Evolutionary conservation across 129 eudicot genomes (phyloP).

Genomic region (Helianthus tuberosus): DNA sequence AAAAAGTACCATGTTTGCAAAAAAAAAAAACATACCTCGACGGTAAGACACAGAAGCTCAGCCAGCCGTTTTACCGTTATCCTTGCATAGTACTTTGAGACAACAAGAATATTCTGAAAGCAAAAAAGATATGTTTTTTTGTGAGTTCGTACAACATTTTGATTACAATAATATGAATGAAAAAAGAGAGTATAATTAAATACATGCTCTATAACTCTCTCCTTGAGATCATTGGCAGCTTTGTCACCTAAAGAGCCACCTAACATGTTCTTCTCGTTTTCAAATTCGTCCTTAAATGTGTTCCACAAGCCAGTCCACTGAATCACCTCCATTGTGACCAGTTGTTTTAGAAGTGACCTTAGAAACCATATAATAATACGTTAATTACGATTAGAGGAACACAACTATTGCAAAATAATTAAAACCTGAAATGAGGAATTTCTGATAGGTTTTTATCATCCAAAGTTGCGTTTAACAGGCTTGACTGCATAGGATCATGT

Average conservation of each 20-base stretch:
- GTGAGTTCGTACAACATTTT: neutral
- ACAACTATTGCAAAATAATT: neutral
- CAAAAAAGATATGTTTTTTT: neutral
- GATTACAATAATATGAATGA: neutral
- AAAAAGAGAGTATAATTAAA: slow-evolving; percentile 5
- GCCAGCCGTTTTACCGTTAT: slow-evolving; percentile 85
- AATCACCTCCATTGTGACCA: slow-evolving; percentile 89
- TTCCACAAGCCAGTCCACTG: slow-evolving; percentile 89
- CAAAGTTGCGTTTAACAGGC: slow-evolving; percentile 88
- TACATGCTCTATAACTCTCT: slow-evolving; percentile 95
- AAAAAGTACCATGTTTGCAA: neutral
- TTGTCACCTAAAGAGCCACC: slow-evolving; percentile 91
- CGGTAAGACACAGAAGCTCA: slow-evolving; percentile 73
- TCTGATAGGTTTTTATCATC: slow-evolving; percentile 90
- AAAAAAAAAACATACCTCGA: slow-evolving; percentile 51
- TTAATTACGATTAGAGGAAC: neutral
- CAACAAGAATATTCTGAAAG: slow-evolving; percentile 80
- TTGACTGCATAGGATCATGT: slow-evolving; percentile 96
- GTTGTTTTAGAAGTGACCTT: slow-evolving; percentile 73
- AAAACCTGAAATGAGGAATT: slow-evolving; percentile 76
- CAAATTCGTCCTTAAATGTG: slow-evolving; percentile 78
- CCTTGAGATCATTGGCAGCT: slow-evolving; percentile 83
- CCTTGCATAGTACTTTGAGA: slow-evolving; percentile 82
- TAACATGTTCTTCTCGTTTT: slow-evolving; percentile 75
- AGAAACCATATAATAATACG: neutral